Conservation (phyloP, 148 eudicot species). For the Amaranthus cruentus region DNA sequence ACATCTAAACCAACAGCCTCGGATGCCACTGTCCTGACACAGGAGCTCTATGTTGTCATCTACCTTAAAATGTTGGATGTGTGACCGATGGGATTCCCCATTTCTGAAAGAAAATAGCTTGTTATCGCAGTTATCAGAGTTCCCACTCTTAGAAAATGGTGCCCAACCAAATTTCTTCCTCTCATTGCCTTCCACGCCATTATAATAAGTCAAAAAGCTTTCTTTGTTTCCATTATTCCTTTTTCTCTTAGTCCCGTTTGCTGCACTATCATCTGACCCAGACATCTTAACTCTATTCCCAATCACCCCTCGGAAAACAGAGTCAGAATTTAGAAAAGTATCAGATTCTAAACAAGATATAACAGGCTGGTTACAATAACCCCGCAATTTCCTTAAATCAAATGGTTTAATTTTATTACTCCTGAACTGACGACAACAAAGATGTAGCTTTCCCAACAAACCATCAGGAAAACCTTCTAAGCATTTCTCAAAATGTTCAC, state of each 20-base stretch:
- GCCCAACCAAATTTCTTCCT: slow-evolving; percentile 27
- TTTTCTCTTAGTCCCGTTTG: slow-evolving; percentile 59
- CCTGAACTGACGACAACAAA: slow-evolving; percentile 81
- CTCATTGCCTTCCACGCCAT: slow-evolving; percentile 23
- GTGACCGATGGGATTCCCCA: slow-evolving; percentile 28
- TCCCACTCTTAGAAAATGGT: slow-evolving; percentile 31
- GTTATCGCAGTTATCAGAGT: slow-evolving; percentile 29
- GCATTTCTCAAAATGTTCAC: slow-evolving; percentile 77
- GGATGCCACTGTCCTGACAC: slow-evolving; percentile 89
- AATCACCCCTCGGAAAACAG: slow-evolving; percentile 18
- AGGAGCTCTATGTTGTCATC: slow-evolving; percentile 70
- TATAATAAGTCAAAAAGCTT: slow-evolving; percentile 23
- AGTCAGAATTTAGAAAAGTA: slow-evolving; percentile 28
- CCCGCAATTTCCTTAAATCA: slow-evolving; percentile 75
- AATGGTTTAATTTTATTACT: slow-evolving; percentile 77
- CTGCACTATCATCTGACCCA: slow-evolving; percentile 42
- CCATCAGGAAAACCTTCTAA: slow-evolving; percentile 48
- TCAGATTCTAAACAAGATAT: slow-evolving; percentile 70
- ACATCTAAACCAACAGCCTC: slow-evolving; percentile 99
- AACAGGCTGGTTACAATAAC: slow-evolving; percentile 73
- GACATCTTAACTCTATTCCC: slow-evolving; percentile 40
- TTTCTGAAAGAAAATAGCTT: slow-evolving; percentile 36
- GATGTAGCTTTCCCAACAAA: slow-evolving; percentile 55
- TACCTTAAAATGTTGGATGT: slow-evolving; percentile 37
- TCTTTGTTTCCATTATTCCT: slow-evolving; percentile 46